phyloP scores from a whole-genome alignment of 495 filamentous ascomycete genomes.

The Neurospora sublineolata region DNA sequence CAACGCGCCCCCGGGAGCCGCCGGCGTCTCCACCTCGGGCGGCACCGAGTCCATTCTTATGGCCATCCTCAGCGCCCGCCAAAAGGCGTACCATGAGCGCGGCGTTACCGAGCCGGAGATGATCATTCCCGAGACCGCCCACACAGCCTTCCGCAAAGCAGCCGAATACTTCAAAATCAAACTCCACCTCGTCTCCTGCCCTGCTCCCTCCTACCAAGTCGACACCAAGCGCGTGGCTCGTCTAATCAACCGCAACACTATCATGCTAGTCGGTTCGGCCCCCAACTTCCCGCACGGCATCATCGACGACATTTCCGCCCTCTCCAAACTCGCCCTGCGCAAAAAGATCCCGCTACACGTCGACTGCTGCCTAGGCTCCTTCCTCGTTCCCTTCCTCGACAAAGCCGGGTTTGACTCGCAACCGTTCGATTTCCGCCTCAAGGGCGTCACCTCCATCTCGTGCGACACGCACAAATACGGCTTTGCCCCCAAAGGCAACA shows the following conservation, averaged over 20 bases:
- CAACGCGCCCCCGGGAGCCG: conserved; percentile 73
- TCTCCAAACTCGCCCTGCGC: conserved; percentile 73
- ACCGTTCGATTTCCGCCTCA: conserved; percentile 86
- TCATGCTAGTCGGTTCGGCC: conserved; percentile 87
- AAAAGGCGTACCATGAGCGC: conserved; percentile 77
- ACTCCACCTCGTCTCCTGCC: conserved; percentile 79
- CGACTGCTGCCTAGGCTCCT: conserved; percentile 93
- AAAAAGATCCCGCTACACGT: conserved; percentile 83
- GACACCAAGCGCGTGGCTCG: conserved; percentile 63
- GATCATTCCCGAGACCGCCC: conserved; percentile 89
- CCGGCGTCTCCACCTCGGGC: conserved; percentile 82
- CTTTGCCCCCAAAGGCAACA: conserved; percentile 95
- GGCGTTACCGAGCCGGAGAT: conserved; percentile 91
- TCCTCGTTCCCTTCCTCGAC: conserved; percentile 82
- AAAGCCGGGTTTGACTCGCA: conserved; percentile 79
- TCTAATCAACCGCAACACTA: conserved; percentile 91
- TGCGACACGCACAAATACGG: conserved; percentile 99
- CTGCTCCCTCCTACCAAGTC: conserved; percentile 75
- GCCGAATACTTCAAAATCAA: conserved; percentile 92
- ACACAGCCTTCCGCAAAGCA: conserved; percentile 94
- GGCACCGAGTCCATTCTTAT: conserved; percentile 95
- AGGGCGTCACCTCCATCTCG: conserved; percentile 86
- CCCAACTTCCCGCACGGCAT: conserved; percentile 98
- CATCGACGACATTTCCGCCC: conserved; percentile 80
- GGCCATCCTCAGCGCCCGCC: conserved; percentile 77